Evolutionary conservation across 257 asterid species (phyloP).

Genomic region (Osmanthus fragrans): DNA sequence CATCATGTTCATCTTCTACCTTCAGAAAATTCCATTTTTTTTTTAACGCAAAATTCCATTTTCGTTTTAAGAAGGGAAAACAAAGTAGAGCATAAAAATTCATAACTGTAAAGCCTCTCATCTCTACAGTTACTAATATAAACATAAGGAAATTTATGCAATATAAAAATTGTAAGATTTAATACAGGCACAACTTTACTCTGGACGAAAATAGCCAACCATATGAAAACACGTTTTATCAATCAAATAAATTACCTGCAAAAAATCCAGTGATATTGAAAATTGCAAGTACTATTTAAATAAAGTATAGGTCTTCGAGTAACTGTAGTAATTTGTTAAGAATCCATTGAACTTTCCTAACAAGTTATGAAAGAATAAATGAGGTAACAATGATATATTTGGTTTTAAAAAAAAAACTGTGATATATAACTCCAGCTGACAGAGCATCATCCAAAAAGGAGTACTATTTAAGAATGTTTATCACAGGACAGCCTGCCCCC

Average conservation of each 20-base stretch:
- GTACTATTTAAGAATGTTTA: background rate
- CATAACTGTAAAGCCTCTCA: background rate
- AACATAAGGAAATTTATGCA: background rate
- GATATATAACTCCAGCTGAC: background rate
- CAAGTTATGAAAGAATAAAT: background rate
- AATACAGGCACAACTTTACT: background rate
- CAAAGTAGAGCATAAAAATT: background rate
- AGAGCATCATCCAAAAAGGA: background rate
- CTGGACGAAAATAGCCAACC: background rate
- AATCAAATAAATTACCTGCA: background rate
- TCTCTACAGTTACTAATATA: background rate
- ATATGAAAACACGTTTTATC: background rate
- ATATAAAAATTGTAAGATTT: background rate
- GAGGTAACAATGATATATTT: background rate
- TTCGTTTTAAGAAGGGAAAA: background rate
- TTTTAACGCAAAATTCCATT: no score
- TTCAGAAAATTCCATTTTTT: background rate
- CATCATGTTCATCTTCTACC: background rate
- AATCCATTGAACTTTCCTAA: background rate
- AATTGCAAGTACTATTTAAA: background rate
- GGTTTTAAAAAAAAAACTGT: no score
- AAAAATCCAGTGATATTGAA: background rate
- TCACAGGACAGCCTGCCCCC: background rate
- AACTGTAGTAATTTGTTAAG: background rate
- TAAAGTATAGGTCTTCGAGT: background rate